phyloP scores from a whole-genome alignment of 192 early-diverging fungal genomes.

The Coemansia sp. region DNA sequence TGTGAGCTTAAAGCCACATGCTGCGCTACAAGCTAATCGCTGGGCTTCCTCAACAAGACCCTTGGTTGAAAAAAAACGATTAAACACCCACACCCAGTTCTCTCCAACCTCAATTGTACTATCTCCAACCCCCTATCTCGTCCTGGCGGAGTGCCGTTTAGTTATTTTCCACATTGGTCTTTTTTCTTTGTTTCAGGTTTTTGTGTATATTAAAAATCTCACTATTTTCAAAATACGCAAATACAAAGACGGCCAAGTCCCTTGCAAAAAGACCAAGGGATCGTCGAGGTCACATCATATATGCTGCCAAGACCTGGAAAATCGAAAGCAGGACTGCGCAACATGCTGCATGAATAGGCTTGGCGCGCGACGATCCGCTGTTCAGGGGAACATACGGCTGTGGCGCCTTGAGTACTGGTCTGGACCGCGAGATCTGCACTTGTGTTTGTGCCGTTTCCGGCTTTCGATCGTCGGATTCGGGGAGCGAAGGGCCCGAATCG shows the following conservation, averaged over 20 bases:
- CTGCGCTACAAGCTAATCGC: too few species aligned
- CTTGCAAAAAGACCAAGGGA: not conserved
- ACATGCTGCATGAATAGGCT: conserved; percentile 4
- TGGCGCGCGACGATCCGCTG: conserved; percentile 4
- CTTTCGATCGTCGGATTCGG: not conserved
- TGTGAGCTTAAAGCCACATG: too few species aligned
- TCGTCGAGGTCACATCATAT: not conserved
- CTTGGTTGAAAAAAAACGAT: too few species aligned
- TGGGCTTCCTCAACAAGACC: too few species aligned
- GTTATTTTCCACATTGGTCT: not conserved
- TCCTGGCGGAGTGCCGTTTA: too few species aligned
- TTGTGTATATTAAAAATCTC: not conserved
- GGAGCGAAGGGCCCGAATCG: not conserved
- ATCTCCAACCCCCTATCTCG: too few species aligned
- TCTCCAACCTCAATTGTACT: too few species aligned
- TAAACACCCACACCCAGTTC: too few species aligned
- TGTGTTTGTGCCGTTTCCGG: not conserved
- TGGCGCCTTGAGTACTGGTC: not conserved
- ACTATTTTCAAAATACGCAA: not conserved
- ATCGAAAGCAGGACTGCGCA: not conserved
- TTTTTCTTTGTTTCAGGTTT: not conserved
- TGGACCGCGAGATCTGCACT: not conserved
- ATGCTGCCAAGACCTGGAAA: not conserved
- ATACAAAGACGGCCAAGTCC: not conserved
- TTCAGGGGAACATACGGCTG: not conserved